A percentile compares a stretch with the other conserved stretches of the same genome.
These are phyloP conservation scores for Crepidotus sp. DNA, from an alignment of 1,284 basidiomycete species.

Conservation along the genomic window DNA sequence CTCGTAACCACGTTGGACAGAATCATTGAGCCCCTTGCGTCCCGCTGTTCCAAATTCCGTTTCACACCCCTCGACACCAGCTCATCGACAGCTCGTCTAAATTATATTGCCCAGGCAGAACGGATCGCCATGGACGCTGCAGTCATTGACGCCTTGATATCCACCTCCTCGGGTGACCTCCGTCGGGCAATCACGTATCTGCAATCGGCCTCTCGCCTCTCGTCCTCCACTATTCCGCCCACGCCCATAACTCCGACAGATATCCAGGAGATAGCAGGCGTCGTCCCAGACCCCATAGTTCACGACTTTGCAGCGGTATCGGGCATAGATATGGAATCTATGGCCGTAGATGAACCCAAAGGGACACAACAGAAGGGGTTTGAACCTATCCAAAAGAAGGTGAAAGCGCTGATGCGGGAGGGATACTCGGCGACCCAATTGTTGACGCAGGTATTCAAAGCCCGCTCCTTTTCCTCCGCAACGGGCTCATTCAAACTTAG, in stretches of 20 bases:
- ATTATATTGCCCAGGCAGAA: slow-evolving; percentile 70
- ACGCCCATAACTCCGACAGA: slow-evolving; percentile 64
- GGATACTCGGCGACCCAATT: slow-evolving; percentile 93
- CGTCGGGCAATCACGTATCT: slow-evolving; percentile 98
- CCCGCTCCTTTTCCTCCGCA: background rate
- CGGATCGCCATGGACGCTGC: slow-evolving; percentile 38
- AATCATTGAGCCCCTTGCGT: slow-evolving; percentile 97
- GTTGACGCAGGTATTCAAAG: slow-evolving; percentile 65
- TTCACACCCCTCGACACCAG: slow-evolving; percentile 85
- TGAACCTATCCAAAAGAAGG: slow-evolving; percentile 62
- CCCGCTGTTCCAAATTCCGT: slow-evolving; percentile 98
- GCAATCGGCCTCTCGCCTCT: slow-evolving; percentile 88
- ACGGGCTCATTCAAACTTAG: slow-evolving; percentile 32
- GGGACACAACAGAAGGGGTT: slow-evolving; percentile 40
- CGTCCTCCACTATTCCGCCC: slow-evolving; percentile 59
- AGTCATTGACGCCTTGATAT: slow-evolving; percentile 69
- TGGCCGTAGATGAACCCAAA: slow-evolving; percentile 40
- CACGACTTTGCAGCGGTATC: slow-evolving; percentile 60
- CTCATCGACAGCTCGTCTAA: slow-evolving; percentile 71
- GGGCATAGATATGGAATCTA: slow-evolving; percentile 63
- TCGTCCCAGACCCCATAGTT: slow-evolving; percentile 77
- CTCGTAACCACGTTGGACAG: slow-evolving; percentile 33
- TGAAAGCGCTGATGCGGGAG: slow-evolving; percentile 71
- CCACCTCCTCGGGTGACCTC: slow-evolving; percentile 84
- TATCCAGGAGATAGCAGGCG: slow-evolving; percentile 96